Evolutionary conservation across 768 basidiomycete species (phyloP).

Genomic region (Agaricus sinodeliciosus): DNA sequence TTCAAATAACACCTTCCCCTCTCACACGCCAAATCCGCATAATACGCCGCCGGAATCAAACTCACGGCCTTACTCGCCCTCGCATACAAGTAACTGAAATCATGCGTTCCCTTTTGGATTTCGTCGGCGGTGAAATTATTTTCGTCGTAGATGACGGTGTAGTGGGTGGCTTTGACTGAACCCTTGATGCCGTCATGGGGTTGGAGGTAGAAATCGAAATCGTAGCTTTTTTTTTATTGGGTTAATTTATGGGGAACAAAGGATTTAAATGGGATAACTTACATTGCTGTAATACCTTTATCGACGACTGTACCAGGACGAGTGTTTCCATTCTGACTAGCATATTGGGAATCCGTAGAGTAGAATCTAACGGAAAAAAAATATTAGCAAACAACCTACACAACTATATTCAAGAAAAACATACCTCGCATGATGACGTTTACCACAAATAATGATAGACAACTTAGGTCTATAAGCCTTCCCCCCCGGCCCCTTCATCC

Average conservation of each 20-base stretch:
- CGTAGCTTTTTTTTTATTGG: slow-evolving; percentile 32
- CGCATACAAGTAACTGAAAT: slow-evolving; percentile 68
- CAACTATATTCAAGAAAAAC: slow-evolving; percentile 16
- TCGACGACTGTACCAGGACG: slow-evolving; percentile 78
- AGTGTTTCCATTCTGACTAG: slow-evolving; percentile 69
- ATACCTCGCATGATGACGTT: slow-evolving; percentile 59
- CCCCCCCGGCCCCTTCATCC: slow-evolving; percentile 32
- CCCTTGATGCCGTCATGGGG: slow-evolving; percentile 74
- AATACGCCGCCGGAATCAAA: slow-evolving; percentile 73
- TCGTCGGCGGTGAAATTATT: slow-evolving; percentile 60
- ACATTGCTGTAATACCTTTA: slow-evolving; percentile 68
- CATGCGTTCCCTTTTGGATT: slow-evolving; percentile 67
- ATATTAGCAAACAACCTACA: background rate
- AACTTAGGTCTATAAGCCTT: slow-evolving; percentile 52
- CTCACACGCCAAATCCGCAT: slow-evolving; percentile 80
- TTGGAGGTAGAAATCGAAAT: slow-evolving; percentile 65
- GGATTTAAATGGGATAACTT: slow-evolving; percentile 16
- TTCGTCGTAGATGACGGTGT: slow-evolving; percentile 78
- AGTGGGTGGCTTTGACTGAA: slow-evolving; percentile 67
- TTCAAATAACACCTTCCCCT: slow-evolving; percentile 72
- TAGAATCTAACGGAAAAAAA: slow-evolving; percentile 36
- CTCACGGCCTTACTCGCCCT: slow-evolving; percentile 83
- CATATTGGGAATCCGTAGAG: slow-evolving; percentile 40
- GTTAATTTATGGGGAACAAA: background rate
- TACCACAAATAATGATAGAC: slow-evolving; percentile 77